These are phyloP conservation scores for Nematocida ausubeli DNA, from an alignment of 371 early-diverging fungal genomes.

Conservation along the genomic window DNA sequence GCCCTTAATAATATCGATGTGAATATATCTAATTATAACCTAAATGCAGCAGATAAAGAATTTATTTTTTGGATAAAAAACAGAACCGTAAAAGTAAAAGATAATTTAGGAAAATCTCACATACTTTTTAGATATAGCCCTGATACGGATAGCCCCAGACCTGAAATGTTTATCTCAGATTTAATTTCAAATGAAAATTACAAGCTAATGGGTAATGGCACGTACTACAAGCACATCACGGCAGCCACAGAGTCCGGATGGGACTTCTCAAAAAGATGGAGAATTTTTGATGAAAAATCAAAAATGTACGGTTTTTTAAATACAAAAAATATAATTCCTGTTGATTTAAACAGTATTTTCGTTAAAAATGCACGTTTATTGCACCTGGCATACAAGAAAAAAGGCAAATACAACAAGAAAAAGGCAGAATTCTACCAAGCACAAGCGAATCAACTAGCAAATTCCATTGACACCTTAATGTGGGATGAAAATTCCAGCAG, in stretches of 20 bases:
- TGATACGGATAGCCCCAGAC: conserved; percentile 49
- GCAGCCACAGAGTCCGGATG: conserved; percentile 81
- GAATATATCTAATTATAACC: conserved; percentile 69
- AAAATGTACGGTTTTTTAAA: conserved; percentile 65
- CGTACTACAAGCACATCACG: conserved; percentile 32
- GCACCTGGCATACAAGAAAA: conserved; percentile 27
- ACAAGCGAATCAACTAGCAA: conserved; percentile 52
- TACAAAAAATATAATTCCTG: conserved; percentile 73
- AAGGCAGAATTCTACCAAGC: conserved; percentile 53
- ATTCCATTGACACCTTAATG: conserved; percentile 66
- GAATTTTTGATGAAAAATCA: conserved; percentile 45
- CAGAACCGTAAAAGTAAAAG: neutral
- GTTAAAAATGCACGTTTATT: conserved; percentile 72
- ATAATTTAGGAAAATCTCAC: neutral
- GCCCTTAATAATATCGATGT: conserved; percentile 74
- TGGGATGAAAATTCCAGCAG: conserved; percentile 61
- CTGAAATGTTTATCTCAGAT: conserved; percentile 54
- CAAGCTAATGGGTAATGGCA: neutral
- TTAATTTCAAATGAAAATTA: neutral
- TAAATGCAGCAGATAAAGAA: conserved; percentile 28
- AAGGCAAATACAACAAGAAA: conserved; percentile 23
- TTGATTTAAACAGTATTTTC: conserved; percentile 78
- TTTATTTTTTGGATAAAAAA: conserved; percentile 29
- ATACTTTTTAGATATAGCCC: conserved; percentile 10
- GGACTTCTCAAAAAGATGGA: conserved; percentile 78